Percentiles rank a stretch among this genome's conserved stretches.
phyloP scores from a whole-genome alignment of 2,329 filamentous ascomycete species.

The Dendrostoma leiphaemia region DNA sequence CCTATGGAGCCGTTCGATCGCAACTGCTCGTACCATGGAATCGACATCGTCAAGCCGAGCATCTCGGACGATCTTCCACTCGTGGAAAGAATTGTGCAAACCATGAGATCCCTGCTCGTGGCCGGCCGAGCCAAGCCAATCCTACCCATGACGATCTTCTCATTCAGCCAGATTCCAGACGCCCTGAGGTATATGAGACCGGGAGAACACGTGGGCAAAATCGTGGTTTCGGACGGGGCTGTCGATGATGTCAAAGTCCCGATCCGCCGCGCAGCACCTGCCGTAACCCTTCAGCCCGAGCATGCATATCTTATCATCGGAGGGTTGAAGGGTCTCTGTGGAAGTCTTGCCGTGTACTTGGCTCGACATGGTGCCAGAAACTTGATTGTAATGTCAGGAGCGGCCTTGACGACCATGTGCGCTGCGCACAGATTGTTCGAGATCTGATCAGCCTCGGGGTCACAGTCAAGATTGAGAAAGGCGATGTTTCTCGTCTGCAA shows the following conservation, averaged over 20 bases:
- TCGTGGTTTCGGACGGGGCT: background rate
- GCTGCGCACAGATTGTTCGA: background rate
- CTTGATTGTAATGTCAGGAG: slow-evolving; percentile 1
- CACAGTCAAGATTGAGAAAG: background rate
- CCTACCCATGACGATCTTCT: background rate
- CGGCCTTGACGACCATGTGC: background rate
- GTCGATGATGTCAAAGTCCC: background rate
- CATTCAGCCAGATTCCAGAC: background rate
- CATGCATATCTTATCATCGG: slow-evolving; percentile 1
- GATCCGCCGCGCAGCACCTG: background rate
- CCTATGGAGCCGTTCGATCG: background rate
- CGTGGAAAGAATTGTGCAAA: background rate
- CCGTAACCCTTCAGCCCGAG: background rate
- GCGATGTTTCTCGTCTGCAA: background rate
- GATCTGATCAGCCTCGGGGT: background rate
- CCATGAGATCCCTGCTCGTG: background rate
- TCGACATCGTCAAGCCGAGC: background rate
- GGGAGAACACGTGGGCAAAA: slow-evolving; percentile 7
- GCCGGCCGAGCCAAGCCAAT: background rate
- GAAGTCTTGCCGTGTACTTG: background rate
- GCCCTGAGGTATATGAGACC: background rate
- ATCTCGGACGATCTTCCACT: background rate
- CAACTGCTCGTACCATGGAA: background rate
- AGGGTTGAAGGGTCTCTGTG: slow-evolving; percentile 1
- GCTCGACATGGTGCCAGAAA: background rate